Conservation (phyloP, 768 basidiomycete genomes). For the Panus rudis region DNA sequence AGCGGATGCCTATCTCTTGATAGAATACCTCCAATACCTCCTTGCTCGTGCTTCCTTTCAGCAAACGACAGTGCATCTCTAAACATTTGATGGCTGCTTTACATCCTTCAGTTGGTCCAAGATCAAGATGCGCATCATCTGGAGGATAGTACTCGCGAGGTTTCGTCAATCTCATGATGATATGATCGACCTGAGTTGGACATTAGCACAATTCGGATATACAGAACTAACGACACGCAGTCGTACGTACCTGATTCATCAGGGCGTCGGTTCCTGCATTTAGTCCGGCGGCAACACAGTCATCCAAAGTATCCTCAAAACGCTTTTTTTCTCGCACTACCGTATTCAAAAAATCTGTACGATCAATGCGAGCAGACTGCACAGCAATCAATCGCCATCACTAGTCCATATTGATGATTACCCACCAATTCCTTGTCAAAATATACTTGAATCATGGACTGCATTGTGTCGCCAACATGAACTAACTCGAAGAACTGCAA, state of each 20-base stretch:
- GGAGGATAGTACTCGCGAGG: slow-evolving; percentile 88
- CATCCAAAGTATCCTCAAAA: slow-evolving; percentile 89
- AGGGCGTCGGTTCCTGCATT: slow-evolving; percentile 94
- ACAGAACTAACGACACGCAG: slow-evolving; percentile 10
- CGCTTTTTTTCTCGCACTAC: slow-evolving; percentile 96
- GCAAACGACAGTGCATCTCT: slow-evolving; percentile 82
- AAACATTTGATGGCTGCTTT: slow-evolving; percentile 85
- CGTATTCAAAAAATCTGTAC: slow-evolving; percentile 86
- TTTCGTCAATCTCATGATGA: slow-evolving; percentile 74
- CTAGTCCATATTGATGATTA: slow-evolving; percentile 2
- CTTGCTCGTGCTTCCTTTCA: slow-evolving; percentile 90
- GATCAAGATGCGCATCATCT: slow-evolving; percentile 70
- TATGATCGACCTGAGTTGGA: slow-evolving; percentile 74
- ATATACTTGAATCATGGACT: slow-evolving; percentile 96
- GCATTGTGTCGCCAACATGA: slow-evolving; percentile 95
- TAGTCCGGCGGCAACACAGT: slow-evolving; percentile 86
- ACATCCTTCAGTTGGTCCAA: slow-evolving; percentile 84
- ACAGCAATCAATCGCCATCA: not conserved
- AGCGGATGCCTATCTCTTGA: slow-evolving; percentile 89
- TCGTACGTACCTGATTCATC: slow-evolving; percentile 91
- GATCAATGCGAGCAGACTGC: slow-evolving; percentile 83
- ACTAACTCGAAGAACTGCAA: slow-evolving; percentile 97
- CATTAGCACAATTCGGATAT: not conserved
- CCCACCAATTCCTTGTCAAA: slow-evolving; percentile 92
- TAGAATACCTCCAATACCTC: slow-evolving; percentile 98